phyloP scores from a whole-genome alignment of 495 filamentous ascomycete species.

The Halenospora varia region DNA sequence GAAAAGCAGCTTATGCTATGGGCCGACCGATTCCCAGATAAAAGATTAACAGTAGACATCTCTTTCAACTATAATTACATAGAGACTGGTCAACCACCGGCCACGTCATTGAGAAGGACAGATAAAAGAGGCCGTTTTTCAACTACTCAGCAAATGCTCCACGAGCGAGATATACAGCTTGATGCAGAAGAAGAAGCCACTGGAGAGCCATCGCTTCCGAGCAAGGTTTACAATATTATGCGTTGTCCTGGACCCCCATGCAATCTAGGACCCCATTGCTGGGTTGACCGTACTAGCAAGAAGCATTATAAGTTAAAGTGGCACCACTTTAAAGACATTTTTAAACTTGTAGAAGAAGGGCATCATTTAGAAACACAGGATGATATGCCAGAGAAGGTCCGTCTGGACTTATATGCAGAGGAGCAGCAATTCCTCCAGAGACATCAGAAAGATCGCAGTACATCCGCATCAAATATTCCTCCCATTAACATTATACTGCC shows the following conservation, averaged over 20 bases:
- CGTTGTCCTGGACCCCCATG: constrained; percentile 1
- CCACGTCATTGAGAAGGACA: constrained; percentile 6
- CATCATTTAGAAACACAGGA: constrained; percentile 10
- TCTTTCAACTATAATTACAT: constrained; percentile 4
- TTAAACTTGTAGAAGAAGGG: constrained; percentile 8
- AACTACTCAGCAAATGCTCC: constrained; percentile 2
- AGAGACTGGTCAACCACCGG: neutral
- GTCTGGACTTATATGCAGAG: constrained; percentile 17
- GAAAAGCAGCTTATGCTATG: constrained; percentile 1
- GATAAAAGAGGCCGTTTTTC: constrained; percentile 10
- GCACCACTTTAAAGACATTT: neutral
- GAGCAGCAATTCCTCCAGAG: constrained; percentile 12
- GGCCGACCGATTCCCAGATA: neutral
- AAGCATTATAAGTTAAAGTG: constrained; percentile 10
- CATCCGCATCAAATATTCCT: constrained; percentile 6
- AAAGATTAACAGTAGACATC: constrained; percentile 3
- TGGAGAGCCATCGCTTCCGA: constrained; percentile 3
- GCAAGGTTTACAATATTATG: constrained; percentile 2
- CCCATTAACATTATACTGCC: constrained; percentile 18
- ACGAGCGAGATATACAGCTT: constrained; percentile 7
- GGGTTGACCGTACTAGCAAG: constrained; percentile 1
- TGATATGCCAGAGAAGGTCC: constrained; percentile 12
- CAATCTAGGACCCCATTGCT: constrained; percentile 5
- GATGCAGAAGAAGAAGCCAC: constrained; percentile 3
- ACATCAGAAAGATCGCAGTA: constrained; percentile 4